Base-by-base conservation (phyloP, 352 stramenopile species). In the Thraustotheca clavata region DNA sequence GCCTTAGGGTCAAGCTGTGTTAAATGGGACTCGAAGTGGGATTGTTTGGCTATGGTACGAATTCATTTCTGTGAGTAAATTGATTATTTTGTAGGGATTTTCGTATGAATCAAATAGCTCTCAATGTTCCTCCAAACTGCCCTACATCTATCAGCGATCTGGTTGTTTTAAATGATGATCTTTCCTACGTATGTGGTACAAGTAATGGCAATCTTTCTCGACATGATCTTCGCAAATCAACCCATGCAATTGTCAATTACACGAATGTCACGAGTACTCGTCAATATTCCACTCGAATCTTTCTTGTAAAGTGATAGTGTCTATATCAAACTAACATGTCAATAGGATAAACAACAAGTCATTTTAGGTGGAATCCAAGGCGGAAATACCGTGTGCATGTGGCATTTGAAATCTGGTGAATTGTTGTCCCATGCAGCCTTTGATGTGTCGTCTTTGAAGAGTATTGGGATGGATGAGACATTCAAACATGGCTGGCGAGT, bases 11-110 rank as follows among this genome's bases (percentile, higher is more conserved):
- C 46, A 26, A 18, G 46, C n/a, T 26, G 18, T 65, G 29, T 20
- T 65, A 3, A 65, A 65, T 32, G 57, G 57, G 41, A 65, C 57
- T 5, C 57, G 57, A 18, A 54, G 57, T 20, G 57, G 57, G n/a
- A 16, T 54, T 32, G 22, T 54, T 12, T 65, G 57, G 57, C 57
- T 65, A 12, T 65, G 57, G 57, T 50, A 40, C 24, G 6, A n/a
- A n/a, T n/a, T n/a, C n/a, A n/a, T n/a, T n/a, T n/a, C 20, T 24
- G 6, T 60, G 29, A 4, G 5, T 57, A 57, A 20, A 43, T 18
- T 20, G 14, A 18, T 8, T 14, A 57, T 40, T 18, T 20, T 7
- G 11, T 49, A 62, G 54, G 54, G 54, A 62, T 29, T n/a, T 62
- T 2, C 54, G 54, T 14, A 2, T 40, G 6, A n/a, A 49, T 12